phyloP scores from a whole-genome alignment of 78 protist genomes.

The Dictyostelium discoideum region DNA sequence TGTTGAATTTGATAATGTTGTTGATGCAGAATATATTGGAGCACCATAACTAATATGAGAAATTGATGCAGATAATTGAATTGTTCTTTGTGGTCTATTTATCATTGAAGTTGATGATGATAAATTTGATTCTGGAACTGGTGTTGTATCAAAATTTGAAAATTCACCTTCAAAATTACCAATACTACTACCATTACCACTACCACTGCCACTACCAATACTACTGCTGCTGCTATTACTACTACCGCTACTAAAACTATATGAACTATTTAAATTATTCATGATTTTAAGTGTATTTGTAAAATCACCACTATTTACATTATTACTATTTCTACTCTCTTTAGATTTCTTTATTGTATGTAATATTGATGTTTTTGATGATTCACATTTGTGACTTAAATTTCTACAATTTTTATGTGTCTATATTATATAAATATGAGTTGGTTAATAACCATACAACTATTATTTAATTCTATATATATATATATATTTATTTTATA shows the following conservation, averaged over 20 bases:
- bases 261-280: neutral
- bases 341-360: neutral
- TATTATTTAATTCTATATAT: no score
- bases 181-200: neutral
- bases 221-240: neutral
- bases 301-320: neutral
- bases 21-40: neutral
- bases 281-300: neutral
- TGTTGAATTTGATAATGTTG: neutral
- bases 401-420: slow-evolving; percentile 63
- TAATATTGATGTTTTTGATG: slow-evolving; percentile 30
- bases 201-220: neutral
- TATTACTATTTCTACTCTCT: slow-evolving; percentile 19
- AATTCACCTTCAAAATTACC: neutral
- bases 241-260: neutral
- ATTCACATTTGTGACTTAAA: slow-evolving; percentile 39
- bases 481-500: no score
- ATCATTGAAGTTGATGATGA: neutral
- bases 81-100: neutral
- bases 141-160: neutral
- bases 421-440: neutral
- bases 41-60: neutral
- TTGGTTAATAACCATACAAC: neutral
- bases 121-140: neutral
- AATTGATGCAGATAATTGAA: neutral